Percentiles rank a stretch among this genome's conserved stretches.
Conservation (phyloP, 495 filamentous ascomycete species). For the Penicillium coffeae region DNA sequence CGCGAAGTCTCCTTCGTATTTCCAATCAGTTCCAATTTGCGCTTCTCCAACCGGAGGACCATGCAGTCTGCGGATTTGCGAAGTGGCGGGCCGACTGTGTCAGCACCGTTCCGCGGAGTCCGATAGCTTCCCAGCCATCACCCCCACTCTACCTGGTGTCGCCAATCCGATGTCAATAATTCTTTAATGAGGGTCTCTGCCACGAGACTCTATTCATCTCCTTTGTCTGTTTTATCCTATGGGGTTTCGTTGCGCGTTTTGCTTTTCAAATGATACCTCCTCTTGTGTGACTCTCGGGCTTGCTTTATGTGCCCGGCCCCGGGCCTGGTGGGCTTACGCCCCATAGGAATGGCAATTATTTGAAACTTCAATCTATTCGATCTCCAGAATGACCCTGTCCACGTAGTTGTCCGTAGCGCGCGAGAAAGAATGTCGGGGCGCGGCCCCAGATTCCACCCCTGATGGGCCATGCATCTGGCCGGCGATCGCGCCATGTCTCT, state of each 20-base stretch:
- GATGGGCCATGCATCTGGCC: too few species aligned
- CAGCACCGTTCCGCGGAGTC: slow-evolving; percentile 31
- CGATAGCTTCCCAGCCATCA: slow-evolving; percentile 19
- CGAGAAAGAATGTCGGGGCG: not conserved
- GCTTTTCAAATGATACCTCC: slow-evolving; percentile 43
- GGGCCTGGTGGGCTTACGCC: slow-evolving; percentile 31
- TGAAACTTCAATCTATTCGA: not conserved
- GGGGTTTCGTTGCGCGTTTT: slow-evolving; percentile 14
- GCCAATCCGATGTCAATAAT: slow-evolving; percentile 23
- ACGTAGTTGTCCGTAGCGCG: not conserved
- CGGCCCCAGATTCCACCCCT: too few species aligned
- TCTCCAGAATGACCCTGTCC: not conserved
- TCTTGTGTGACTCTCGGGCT: slow-evolving; percentile 33
- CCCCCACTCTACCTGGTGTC: slow-evolving; percentile 25
- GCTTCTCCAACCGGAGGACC: too few species aligned
- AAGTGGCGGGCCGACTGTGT: slow-evolving; percentile 15
- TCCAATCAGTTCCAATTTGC: too few species aligned
- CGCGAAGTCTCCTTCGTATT: not conserved
- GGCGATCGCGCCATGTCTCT: too few species aligned
- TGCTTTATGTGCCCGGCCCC: slow-evolving; percentile 12
- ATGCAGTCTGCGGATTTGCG: slow-evolving; percentile 1
- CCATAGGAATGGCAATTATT: slow-evolving; percentile 29
- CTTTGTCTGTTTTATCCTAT: slow-evolving; percentile 13
- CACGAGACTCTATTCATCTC: slow-evolving; percentile 5
- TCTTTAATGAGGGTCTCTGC: slow-evolving; percentile 19